These are phyloP conservation scores for Candida adriatica DNA, from an alignment of 805 yeast species.

Conservation along the genomic window DNA sequence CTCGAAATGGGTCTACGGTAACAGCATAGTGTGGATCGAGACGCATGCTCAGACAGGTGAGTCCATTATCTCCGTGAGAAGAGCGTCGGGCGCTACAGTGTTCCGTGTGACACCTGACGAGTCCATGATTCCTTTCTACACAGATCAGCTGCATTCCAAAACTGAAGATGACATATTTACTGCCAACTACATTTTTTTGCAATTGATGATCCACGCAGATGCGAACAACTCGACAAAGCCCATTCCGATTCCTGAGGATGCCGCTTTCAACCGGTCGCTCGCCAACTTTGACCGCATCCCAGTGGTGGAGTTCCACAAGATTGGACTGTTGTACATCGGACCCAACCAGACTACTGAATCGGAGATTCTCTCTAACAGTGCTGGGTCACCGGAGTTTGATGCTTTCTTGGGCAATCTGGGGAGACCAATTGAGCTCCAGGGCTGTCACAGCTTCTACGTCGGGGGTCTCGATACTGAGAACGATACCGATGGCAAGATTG, in stretches of 20 bases:
- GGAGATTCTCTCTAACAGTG: conserved; percentile 55
- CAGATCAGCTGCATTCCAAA: conserved; percentile 18
- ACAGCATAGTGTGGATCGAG: conserved; percentile 47
- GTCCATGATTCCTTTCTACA: conserved; percentile 27
- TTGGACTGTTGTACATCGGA: conserved; percentile 72
- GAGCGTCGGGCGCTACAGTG: conserved; percentile 59
- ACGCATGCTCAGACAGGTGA: conserved; percentile 47
- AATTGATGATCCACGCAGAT: conserved; percentile 40
- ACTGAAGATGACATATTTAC: conserved; percentile 24
- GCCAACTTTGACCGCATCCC: conserved; percentile 68
- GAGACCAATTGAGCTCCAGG: conserved; percentile 46
- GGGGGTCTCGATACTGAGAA: conserved; percentile 76
- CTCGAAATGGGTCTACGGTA: conserved; percentile 57
- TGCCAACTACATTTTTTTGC: conserved; percentile 46
- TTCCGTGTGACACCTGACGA: conserved; percentile 39
- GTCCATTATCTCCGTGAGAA: conserved; percentile 43
- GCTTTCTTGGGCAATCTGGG: conserved; percentile 57
- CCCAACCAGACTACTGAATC: conserved; percentile 56
- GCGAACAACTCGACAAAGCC: conserved; percentile 32
- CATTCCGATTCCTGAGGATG: conserved; percentile 42
- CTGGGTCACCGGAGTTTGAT: conserved; percentile 60
- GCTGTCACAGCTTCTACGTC: conserved; percentile 46
- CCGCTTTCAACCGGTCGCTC: conserved; percentile 44
- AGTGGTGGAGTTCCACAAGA: conserved; percentile 67
- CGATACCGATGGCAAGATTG: conserved; percentile 69